Evolutionary conservation across 352 stramenopile species (phyloP), one percentile per base, ranked within the genome.

Genomic region (Phytophthora multivora): DNA sequence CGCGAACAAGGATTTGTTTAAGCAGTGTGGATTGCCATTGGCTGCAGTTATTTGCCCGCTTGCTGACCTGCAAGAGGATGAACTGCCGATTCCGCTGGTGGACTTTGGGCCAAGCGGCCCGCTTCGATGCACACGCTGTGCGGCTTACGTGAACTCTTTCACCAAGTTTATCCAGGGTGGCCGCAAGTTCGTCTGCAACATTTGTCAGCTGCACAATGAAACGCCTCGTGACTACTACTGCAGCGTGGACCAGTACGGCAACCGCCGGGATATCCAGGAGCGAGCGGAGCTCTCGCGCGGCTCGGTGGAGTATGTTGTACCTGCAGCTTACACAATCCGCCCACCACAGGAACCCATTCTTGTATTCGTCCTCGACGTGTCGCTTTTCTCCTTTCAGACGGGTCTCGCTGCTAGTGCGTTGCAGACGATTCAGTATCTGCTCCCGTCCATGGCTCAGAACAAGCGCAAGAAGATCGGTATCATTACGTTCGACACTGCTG

Each of bases 401-500:
- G 78, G 76, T 6, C 69, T 94, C 13, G 78, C 78, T 21, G 63
- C 68, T 2, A 83, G 80, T 13, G 78, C 85, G 4, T 55, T 96
- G 19, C 73, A 91, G 25, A 76, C 82, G 25, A 94, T 97, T 66
- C 69, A 87, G 59, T 93, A 91, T 75, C 56, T 93, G 26, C 50
- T 97, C 7, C 75, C 81, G 11, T 85, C 80, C 31, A 75, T 93
- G 31, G 80, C 80, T 19, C 79, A 91, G 69, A 93, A 89, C 64
- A 90, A 82, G 49, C 78, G 86, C 63, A 92, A 93, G 67, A 95
- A 95, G 54, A 74, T 96, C 43, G 89, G 88, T n/a, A 93, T 97
- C 43, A 71, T 96, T 11, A 94, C 86, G 2, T 97, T 95, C 41
- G 88, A 93, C 67, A 79, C 81, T 13, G 71, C 76, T 3, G 83